phyloP scores from a whole-genome alignment of 1,139 yeast species.

The Debaryomyces robertsiae region DNA sequence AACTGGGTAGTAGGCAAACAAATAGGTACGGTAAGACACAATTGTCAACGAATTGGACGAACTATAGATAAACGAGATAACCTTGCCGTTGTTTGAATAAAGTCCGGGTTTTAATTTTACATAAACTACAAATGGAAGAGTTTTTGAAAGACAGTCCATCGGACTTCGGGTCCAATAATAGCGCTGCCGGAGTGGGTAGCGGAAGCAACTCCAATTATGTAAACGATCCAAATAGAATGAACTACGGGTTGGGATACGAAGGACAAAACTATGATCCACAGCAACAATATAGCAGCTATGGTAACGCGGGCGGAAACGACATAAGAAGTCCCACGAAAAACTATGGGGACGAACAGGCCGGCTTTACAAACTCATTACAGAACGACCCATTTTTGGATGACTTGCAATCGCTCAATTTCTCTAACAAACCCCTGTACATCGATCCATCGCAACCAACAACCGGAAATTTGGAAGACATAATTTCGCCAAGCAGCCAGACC shows the following conservation, averaged over 20 bases:
- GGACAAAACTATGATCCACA: slow-evolving; percentile 8
- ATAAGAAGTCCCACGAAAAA: slow-evolving; percentile 18
- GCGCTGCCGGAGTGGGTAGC: not conserved
- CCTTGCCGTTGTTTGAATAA: not conserved
- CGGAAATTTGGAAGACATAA: slow-evolving; percentile 38
- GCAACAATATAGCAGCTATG: slow-evolving; percentile 14
- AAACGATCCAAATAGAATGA: slow-evolving; percentile 5
- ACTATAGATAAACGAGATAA: not conserved
- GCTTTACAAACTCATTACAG: slow-evolving; percentile 20
- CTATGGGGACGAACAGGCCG: slow-evolving; percentile 6
- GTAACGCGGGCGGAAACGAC: slow-evolving; percentile 19
- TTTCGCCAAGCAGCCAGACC: slow-evolving; percentile 28
- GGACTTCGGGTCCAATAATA: slow-evolving; percentile 19
- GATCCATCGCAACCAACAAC: slow-evolving; percentile 22
- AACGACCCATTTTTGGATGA: slow-evolving; percentile 43
- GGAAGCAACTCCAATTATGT: slow-evolving; percentile 4
- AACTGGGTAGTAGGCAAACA: too few relatives aligned
- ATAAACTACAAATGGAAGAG: slow-evolving; percentile 33
- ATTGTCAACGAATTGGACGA: slow-evolving; percentile 3
- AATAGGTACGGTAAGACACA: not conserved
- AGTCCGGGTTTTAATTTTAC: not conserved
- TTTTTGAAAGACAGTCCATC: slow-evolving; percentile 43
- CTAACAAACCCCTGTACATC: slow-evolving; percentile 19
- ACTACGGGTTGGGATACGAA: slow-evolving; percentile 5
- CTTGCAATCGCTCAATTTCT: slow-evolving; percentile 26